Base-by-base conservation (phyloP, 2,329 filamentous ascomycete genomes). In the Diaporthe eres region DNA sequence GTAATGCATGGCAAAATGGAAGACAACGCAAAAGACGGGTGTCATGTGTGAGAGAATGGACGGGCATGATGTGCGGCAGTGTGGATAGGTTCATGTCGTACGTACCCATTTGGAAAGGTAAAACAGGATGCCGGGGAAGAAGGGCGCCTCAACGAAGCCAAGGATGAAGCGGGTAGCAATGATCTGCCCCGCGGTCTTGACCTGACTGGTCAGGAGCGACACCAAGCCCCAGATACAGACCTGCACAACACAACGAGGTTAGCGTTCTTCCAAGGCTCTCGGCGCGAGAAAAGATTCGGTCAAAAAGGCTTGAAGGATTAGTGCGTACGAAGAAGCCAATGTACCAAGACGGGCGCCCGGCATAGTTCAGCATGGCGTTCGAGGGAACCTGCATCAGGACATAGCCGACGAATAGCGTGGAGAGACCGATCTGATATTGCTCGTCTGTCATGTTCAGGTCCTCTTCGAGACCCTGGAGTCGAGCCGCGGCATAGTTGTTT, bases 391-490 rank as follows among this genome's bases (percentile, higher is more conserved):
- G 78, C 75, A 75, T 80, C 19, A 81, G 71, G 37, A 82, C 79
- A 39, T 81, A 80, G 22, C 79, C 80, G 44, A 82, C 79, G 60
- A 82, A 80, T 22, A 80, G 63, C 25, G 78, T 77, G 25, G 78
- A 79, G 19, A 81, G 76, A 25, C 75, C 77, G 15, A 85, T 83
- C 79, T 85, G 84, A 72, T 84, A 86, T 61, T 86, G 74, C 58
- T 80, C 78, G 6, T 80, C 79, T 61, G 78, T 75, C 13, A 86
- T 79, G 1, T 81, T 73, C 9, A 86, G 75, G 57, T 85, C 84
- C 39, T 81, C 79, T 31, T 85, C 83, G 31, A 86, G 82, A 6
- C 89, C 89, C 1, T 87, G 88, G 8, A 92, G 81, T 77, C 87
- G 86, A 4, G 89, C 90, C 37, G 85, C 85, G 57, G 81, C 80